Percentiles rank a stretch among this genome's conserved stretches.
Conservation (phyloP, 768 basidiomycete genomes). For the Leccinum subgranulosum region DNA sequence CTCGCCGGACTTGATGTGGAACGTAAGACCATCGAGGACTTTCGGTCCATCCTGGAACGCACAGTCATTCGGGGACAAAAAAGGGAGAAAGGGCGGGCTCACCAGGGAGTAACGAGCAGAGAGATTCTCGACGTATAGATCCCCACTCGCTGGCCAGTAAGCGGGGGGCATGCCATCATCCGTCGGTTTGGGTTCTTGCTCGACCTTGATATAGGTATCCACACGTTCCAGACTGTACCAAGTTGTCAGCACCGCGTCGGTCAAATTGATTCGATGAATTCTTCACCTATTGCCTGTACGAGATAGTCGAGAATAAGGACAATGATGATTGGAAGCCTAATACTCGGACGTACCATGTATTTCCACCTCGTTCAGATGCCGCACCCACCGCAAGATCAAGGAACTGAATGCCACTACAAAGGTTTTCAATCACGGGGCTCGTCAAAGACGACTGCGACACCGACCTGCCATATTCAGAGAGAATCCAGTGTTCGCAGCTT, state of each 20-base stretch:
- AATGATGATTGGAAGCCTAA: constrained; percentile 41
- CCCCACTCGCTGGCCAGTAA: not conserved
- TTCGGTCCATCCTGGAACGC: not conserved
- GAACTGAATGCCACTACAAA: constrained; percentile 49
- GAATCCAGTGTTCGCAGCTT: constrained; percentile 33
- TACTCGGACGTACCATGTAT: constrained; percentile 35
- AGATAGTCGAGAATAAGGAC: not conserved
- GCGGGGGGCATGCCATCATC: not conserved
- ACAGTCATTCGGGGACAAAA: too few relatives aligned
- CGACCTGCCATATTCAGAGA: constrained; percentile 41
- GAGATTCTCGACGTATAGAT: constrained; percentile 2
- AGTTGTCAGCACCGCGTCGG: not conserved
- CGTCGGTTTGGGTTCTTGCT: not conserved
- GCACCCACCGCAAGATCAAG: constrained; percentile 51
- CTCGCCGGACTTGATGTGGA: constrained; percentile 2
- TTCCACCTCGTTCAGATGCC: constrained; percentile 45
- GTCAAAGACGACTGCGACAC: not conserved
- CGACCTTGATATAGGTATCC: not conserved
- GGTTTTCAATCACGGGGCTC: not conserved
- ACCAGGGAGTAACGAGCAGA: constrained; percentile 6
- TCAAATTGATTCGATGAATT: not conserved
- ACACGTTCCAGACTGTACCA: constrained; percentile 1
- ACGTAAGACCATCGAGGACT: not conserved
- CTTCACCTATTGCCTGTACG: not conserved
- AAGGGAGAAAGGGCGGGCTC: not conserved